A percentile compares a stretch with the other conserved stretches of the same genome.
These are phyloP conservation scores for Exophiala bonariae DNA, from an alignment of 2,329 filamentous ascomycete species.

Conservation along the genomic window DNA sequence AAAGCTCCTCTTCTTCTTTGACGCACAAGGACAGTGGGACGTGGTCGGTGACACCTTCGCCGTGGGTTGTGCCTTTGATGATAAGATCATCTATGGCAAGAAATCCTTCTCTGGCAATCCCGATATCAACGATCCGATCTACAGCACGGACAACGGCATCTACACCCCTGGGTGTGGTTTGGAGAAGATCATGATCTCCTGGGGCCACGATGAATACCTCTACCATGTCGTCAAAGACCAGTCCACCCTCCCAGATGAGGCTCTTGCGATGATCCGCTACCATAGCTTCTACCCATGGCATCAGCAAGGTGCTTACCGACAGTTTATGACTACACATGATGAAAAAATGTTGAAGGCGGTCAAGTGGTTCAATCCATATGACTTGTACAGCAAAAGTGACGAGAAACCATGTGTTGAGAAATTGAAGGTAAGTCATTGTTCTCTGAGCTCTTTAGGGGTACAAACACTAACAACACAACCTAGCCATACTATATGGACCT, in stretches of 20 bases:
- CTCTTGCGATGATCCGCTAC: constrained; percentile 88
- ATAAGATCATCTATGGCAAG: constrained; percentile 76
- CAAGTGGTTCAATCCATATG: constrained; percentile 85
- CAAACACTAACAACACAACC: constrained; percentile 19
- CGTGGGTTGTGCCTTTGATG: constrained; percentile 54
- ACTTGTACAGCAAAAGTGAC: constrained; percentile 89
- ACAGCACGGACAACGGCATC: constrained; percentile 75
- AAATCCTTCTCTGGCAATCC: constrained; percentile 74
- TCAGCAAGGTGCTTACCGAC: constrained; percentile 72
- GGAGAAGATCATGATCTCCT: constrained; percentile 84
- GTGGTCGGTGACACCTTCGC: constrained; percentile 69
- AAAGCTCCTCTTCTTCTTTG: constrained; percentile 55
- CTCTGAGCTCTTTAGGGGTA: neutral
- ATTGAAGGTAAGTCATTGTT: constrained; percentile 59
- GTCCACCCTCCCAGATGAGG: constrained; percentile 74
- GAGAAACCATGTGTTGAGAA: constrained; percentile 73
- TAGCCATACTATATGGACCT: constrained; percentile 72
- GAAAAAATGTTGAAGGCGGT: constrained; percentile 77
- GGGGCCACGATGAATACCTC: constrained; percentile 86
- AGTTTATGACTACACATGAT: constrained; percentile 84
- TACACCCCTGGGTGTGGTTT: constrained; percentile 77
- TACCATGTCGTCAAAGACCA: constrained; percentile 87
- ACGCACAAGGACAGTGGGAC: constrained; percentile 86
- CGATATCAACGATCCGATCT: constrained; percentile 69
- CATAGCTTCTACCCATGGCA: constrained; percentile 96